Percentiles rank a stretch among this genome's conserved stretches.
phyloP scores from a whole-genome alignment of 2,329 filamentous ascomycete species.

The Didymella lethalis region DNA sequence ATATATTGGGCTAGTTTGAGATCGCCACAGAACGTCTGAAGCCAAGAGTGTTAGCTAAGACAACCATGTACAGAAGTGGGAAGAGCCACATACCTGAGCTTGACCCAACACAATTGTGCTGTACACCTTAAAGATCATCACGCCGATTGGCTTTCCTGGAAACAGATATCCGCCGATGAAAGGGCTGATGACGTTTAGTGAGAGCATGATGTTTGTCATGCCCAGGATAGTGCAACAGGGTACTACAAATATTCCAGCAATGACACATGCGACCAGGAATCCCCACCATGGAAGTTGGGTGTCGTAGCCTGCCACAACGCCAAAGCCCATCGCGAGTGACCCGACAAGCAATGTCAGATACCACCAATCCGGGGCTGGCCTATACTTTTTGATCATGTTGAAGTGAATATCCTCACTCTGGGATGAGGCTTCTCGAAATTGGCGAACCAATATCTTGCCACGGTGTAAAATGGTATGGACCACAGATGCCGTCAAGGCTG shows the following conservation, averaged over 20 bases:
- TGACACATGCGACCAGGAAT: slow-evolving; percentile 70
- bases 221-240: slow-evolving; percentile 53
- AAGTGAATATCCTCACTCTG: slow-evolving; percentile 61
- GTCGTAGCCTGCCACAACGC: slow-evolving; percentile 60
- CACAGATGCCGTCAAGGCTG: slow-evolving; percentile 73
- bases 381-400: slow-evolving; percentile 63
- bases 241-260: slow-evolving; percentile 60
- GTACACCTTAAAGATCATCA: slow-evolving; percentile 61
- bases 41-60: neutral
- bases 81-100: slow-evolving; percentile 17
- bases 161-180: slow-evolving; percentile 74
- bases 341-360: slow-evolving; percentile 61
- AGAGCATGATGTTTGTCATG: slow-evolving; percentile 71
- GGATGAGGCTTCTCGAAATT: slow-evolving; percentile 52
- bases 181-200: slow-evolving; percentile 66
- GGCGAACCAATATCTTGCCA: slow-evolving; percentile 68
- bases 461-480: slow-evolving; percentile 71
- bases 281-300: slow-evolving; percentile 78
- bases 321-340: slow-evolving; percentile 50
- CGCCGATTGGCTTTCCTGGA: slow-evolving; percentile 72
- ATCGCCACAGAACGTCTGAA: slow-evolving; percentile 19
- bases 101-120: slow-evolving; percentile 35
- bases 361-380: slow-evolving; percentile 66
- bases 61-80: slow-evolving; percentile 18
- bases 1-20: slow-evolving; percentile 54